Conservation (phyloP, 1,139 yeast species). For the Kodamaea plutei region DNA sequence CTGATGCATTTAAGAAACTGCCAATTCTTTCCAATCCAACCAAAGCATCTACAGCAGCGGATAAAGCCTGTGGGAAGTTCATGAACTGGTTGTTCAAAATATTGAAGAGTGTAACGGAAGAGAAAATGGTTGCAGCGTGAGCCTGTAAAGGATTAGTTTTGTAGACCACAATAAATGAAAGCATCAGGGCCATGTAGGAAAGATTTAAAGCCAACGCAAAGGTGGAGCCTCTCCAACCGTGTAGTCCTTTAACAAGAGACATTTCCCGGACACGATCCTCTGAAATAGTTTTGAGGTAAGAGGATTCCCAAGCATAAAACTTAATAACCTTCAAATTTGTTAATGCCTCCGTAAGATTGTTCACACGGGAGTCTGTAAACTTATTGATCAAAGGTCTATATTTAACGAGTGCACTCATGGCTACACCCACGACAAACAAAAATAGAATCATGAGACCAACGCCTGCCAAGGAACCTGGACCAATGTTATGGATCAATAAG, state of each 20-base stretch:
- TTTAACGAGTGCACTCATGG: constrained; percentile 37
- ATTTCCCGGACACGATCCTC: constrained; percentile 48
- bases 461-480: constrained; percentile 70
- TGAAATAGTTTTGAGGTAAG: constrained; percentile 47
- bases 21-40: constrained; percentile 61
- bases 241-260: constrained; percentile 45
- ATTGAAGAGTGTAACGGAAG: constrained; percentile 74
- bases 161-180: constrained; percentile 68
- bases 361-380: constrained; percentile 57
- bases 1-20: constrained; percentile 35
- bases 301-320: constrained; percentile 65
- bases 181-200: constrained; percentile 65
- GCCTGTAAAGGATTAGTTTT: constrained; percentile 41
- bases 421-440: constrained; percentile 35
- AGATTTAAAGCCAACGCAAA: constrained; percentile 57
- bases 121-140: constrained; percentile 69
- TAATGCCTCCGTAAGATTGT: constrained; percentile 59
- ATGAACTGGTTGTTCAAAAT: constrained; percentile 49
- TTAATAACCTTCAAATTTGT: constrained; percentile 66
- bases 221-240: constrained; percentile 53
- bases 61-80: constrained; percentile 68
- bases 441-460: constrained; percentile 34
- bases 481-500: constrained; percentile 63
- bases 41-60: constrained; percentile 63
- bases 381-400: constrained; percentile 42